Evolutionary conservation across 192 early-diverging fungal genomes (phyloP), one percentile per base, ranked within the genome.

Genomic region (Backusella macrospora): DNA sequence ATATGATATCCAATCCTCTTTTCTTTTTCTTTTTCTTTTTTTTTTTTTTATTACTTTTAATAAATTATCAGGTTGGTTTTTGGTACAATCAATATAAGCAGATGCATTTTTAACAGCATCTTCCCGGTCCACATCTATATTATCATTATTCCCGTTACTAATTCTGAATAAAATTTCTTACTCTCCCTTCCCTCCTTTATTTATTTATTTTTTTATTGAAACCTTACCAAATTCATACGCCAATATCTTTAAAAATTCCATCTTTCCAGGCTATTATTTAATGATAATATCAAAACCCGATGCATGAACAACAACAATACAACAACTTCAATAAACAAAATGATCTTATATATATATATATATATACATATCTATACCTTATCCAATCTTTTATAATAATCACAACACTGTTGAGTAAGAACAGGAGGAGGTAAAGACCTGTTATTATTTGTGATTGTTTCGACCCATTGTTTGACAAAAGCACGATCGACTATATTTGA

Each of bases 101-200:
- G 46, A 38, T 5, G 81, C 72, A 0, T 83, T 78, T 76, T 77
- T 73, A 8, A 52, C 71, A 2, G 65, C 69, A 16, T 76, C 73
- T 62, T 84, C 81, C 43, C 81, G 83, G n/a, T 74, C 42, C 13
- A 86, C 82, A 16, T 79, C 82, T 86, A 39, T 69, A 59, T 16
- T 23, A 63, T 9, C 9, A 0, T 34, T n/a, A n/a, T n/a, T n/a
- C n/a, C n/a, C n/a, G n/a, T n/a, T n/a, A n/a, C n/a, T n/a, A n/a
- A n/a, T n/a, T n/a, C n/a, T n/a, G n/a, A n/a, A n/a, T n/a, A n/a
- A n/a, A n/a, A n/a, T n/a, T n/a, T n/a, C n/a, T n/a, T n/a, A n/a
- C n/a, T n/a, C n/a, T n/a, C n/a, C n/a, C n/a, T 14, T 63, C 10
- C 18, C 48, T 8, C 48, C 13, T 52, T 4, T 21, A 14, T 52